phyloP scores from a whole-genome alignment of 164 flowering plant species.

The Cinnamomum chago region DNA sequence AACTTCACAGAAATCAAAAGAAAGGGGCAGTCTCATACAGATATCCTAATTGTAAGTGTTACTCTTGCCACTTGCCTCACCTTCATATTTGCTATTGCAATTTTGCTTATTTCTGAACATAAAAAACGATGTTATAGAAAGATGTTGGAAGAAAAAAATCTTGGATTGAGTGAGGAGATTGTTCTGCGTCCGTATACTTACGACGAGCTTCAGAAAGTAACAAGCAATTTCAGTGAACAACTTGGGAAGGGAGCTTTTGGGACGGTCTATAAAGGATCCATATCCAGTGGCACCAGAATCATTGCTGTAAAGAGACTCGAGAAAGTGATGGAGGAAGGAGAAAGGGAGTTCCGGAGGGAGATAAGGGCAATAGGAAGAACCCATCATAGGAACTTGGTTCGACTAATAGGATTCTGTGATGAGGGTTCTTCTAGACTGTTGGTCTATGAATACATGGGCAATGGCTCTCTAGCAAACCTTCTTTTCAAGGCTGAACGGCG shows the following conservation, averaged over 20 bases:
- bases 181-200: slow-evolving; percentile 5
- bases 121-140: not conserved
- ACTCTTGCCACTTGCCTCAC: not conserved
- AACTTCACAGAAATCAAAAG: not conserved
- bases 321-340: slow-evolving; percentile 17
- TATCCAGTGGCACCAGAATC: not conserved
- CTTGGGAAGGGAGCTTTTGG: slow-evolving; percentile 17
- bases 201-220: slow-evolving; percentile 11
- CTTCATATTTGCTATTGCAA: not conserved
- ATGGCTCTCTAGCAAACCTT: slow-evolving; percentile 14
- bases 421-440: slow-evolving; percentile 12
- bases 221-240: slow-evolving; percentile 13
- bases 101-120: slow-evolving; percentile 4
- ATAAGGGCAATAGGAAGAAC: slow-evolving; percentile 18
- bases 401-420: slow-evolving; percentile 15
- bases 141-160: not conserved
- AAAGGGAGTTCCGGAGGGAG: slow-evolving; percentile 21
- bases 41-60: slow-evolving; percentile 8
- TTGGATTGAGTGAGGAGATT: slow-evolving; percentile 3
- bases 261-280: slow-evolving; percentile 14
- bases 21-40: not conserved
- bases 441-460: slow-evolving; percentile 22
- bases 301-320: slow-evolving; percentile 19
- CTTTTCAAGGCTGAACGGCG: slow-evolving; percentile 7
- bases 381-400: slow-evolving; percentile 24